Evolutionary conservation across 228 moss, liverwort and hornwort genomes (phyloP), one percentile per base, ranked within the genome.

Genomic region (Sphagnum magellanicum): DNA sequence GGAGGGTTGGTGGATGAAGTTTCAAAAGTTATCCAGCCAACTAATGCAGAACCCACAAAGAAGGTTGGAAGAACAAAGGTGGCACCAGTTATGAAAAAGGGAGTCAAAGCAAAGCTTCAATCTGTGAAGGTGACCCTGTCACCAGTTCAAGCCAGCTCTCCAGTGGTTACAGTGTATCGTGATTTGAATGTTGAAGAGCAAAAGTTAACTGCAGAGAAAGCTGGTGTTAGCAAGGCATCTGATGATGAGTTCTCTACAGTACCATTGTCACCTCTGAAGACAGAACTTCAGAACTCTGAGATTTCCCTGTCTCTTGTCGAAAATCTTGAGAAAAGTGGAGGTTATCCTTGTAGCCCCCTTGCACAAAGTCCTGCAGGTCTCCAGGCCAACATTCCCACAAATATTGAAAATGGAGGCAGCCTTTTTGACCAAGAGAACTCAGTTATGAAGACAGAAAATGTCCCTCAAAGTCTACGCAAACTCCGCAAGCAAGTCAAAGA

Each of bases 391-490:
- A 32, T 32, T 32, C 32, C 32, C 32, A 32, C 3, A 3, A 32
- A 32, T 32, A 32, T 32, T 32, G 32, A 32, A 32, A 32, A 32
- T 32, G 32, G 32, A 32, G 32, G 32, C 32, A 32, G 32, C 32
- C 32, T 32, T 32, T 32, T 65, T 11, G 72, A 72, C 53, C 65
- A 72, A 64, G 72, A 72, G 51, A 72, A 72, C 16, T 48, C 55
- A 13, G 47, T 10, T 4, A 51, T 48, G 16, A 57, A 50, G 50
- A 11, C 32, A 5, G 51, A 59, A 15, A 49, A 72, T 4, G 46
- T 49, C 11, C 72, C 72, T 13, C 55, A 59, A 16, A 72, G 72
- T 46, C 60, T 72, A 5, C 65, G 72, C 50, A 72, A 72, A 58
- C 65, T 72, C 10, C 49, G 65, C 5, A 65, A 50, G 72, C 49